phyloP scores from a whole-genome alignment of 1,284 basidiomycete genomes.

The Omphalotus olearius region DNA sequence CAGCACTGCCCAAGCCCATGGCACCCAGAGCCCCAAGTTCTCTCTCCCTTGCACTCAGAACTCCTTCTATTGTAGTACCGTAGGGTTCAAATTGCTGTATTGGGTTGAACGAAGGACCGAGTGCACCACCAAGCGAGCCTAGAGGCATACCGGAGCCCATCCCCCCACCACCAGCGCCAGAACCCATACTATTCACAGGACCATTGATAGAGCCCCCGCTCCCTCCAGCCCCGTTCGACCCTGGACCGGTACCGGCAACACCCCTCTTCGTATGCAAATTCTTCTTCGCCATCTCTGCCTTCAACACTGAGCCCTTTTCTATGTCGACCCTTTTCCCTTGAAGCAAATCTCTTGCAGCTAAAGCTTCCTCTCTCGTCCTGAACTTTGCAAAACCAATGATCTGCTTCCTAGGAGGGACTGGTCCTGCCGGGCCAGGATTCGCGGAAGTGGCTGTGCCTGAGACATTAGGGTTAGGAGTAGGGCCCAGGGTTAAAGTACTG shows the following conservation, averaged over 20 bases:
- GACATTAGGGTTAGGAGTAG: conserved; percentile 8
- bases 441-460: not conserved
- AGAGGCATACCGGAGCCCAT: too few relatives aligned
- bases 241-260: conserved; percentile 44
- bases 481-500: conserved; percentile 5
- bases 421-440: conserved; percentile 28
- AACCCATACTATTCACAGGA: conserved; percentile 2
- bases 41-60: conserved; percentile 33
- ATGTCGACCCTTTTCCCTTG: conserved; percentile 91
- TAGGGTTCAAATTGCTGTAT: too few relatives aligned
- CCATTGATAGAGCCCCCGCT: conserved; percentile 20
- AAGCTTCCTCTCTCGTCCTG: conserved; percentile 80
- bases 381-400: conserved; percentile 99
- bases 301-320: conserved; percentile 91
- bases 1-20: conserved; percentile 17
- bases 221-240: conserved; percentile 17
- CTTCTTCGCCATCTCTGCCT: conserved; percentile 99
- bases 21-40: conserved; percentile 25
- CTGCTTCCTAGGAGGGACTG: conserved; percentile 71
- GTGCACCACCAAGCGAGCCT: too few relatives aligned
- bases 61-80: not conserved
- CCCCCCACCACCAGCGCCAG: too few relatives aligned
- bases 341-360: conserved; percentile 84
- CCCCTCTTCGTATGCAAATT: conserved; percentile 94
- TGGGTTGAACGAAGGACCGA: too few relatives aligned